Evolutionary conservation across 2,329 filamentous ascomycete species (phyloP), one percentile per base, ranked within the genome.

Genomic region (Cladosporium velox): DNA sequence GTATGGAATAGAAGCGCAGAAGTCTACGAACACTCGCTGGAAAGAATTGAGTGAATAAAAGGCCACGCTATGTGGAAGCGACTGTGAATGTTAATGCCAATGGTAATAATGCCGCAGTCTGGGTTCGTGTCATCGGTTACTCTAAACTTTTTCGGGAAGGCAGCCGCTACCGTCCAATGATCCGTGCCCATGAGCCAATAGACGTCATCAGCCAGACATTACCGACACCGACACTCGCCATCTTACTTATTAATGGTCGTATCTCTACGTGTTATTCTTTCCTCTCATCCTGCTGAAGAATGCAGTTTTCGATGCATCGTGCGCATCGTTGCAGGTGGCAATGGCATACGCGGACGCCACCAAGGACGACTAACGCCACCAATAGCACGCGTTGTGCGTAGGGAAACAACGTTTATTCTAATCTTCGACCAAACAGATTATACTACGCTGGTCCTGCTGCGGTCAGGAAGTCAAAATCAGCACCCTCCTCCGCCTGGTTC

Each of bases 401-500:
- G n/a, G 41, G 41, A 47, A 8, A 24, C n/a, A 47, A 47, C 41
- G 14, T 47, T 1, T 47, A 24, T 21, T 47, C n/a, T 11, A 47
- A n/a, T 10, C 4, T 47, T 24, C 10, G 8, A 21, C n/a, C 3
- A 24, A 2, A 47, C n/a, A 47, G 2, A 8, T 47, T 47, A 2
- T 47, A 7, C 52, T 55, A 34, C 10, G 57, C 28, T 64, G 57
- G 65, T 21, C 69, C 70, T 32, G 62, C 68, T 8, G 74, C 73
- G 10, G 72, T 87, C 64, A 89, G 74, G 66, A 89, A 89, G 67
- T 86, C 86, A 76, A 89, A 89, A 72, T 89, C 86, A 0, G 82
- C 85, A 0, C 87, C 87, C 1, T 81, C 71, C 68, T 88, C 81
- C 0, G 87, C 87, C 73, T 88, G 86, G 21, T 86, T 88, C 0